A percentile compares a stretch with the other conserved stretches of the same genome.
phyloP scores from a whole-genome alignment of 108 stramenopile species.

The Skeletonema potamos region DNA sequence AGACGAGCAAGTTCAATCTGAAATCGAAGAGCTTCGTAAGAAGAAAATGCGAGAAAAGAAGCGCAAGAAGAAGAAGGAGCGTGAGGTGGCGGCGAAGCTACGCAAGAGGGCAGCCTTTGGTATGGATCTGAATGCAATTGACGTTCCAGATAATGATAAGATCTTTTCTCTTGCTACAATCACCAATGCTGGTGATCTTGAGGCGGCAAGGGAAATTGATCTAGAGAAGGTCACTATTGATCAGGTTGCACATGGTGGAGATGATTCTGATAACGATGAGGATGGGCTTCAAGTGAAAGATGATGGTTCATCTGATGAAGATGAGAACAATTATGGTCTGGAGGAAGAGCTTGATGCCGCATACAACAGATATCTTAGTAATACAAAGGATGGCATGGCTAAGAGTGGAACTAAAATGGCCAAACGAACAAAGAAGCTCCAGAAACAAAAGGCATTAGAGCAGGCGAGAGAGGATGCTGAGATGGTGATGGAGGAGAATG shows the following conservation, averaged over 20 bases:
- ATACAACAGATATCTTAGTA: conserved; percentile 79
- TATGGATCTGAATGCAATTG: conserved; percentile 89
- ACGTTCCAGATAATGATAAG: conserved; percentile 82
- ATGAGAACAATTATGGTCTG: conserved; percentile 57
- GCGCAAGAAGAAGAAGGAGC: conserved; percentile 88
- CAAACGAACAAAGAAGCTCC: conserved; percentile 80
- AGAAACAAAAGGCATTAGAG: conserved; percentile 75
- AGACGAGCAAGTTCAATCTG: conserved; percentile 79
- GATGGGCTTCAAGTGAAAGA: conserved; percentile 40
- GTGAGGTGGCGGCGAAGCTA: conserved; percentile 78
- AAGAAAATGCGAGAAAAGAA: conserved; percentile 79
- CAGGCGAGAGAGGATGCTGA: conserved; percentile 87
- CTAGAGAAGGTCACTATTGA: conserved; percentile 74
- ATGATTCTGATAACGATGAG: conserved; percentile 46
- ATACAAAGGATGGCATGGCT: conserved; percentile 71
- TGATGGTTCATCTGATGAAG: conserved; percentile 45
- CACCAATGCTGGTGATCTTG: conserved; percentile 59
- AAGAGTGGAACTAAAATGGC: conserved; percentile 81
- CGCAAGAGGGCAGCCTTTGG: conserved; percentile 82
- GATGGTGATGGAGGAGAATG: conserved; percentile 59
- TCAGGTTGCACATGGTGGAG: conserved; percentile 50
- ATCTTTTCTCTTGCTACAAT: conserved; percentile 82
- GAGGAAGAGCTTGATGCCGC: conserved; percentile 86
- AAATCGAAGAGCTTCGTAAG: conserved; percentile 66
- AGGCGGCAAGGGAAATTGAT: conserved; percentile 79